Conservation (phyloP, 805 yeast species). For the Suhomyces tanzawaensis region DNA sequence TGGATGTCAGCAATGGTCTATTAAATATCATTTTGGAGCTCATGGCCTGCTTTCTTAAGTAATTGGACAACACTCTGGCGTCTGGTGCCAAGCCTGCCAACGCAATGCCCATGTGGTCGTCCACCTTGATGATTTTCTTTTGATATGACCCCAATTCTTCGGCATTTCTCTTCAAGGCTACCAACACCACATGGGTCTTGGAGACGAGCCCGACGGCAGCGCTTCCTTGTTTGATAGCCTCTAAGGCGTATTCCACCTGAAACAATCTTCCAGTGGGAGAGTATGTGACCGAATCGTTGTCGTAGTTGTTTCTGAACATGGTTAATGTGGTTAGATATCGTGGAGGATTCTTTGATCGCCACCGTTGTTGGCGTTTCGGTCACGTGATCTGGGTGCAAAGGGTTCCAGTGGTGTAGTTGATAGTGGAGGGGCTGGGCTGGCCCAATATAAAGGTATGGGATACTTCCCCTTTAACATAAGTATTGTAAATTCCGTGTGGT, state of each 20-base stretch:
- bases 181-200: constrained; percentile 82
- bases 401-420: not conserved
- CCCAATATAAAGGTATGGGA: too few species aligned
- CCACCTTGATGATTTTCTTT: constrained; percentile 87
- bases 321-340: constrained; percentile 3
- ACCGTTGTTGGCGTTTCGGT: not conserved
- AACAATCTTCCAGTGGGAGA: constrained; percentile 93
- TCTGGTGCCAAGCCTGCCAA: constrained; percentile 98
- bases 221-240: constrained; percentile 96
- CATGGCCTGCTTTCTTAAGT: constrained; percentile 87
- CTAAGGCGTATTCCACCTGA: constrained; percentile 85
- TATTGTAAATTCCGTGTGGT: too few species aligned
- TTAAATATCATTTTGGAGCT: constrained; percentile 79
- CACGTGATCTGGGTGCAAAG: not conserved
- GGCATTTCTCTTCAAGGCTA: constrained; percentile 91
- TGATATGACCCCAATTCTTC: constrained; percentile 98
- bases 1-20: constrained; percentile 77
- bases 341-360: constrained; percentile 3
- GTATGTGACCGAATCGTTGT: constrained; percentile 96
- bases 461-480: too few species aligned
- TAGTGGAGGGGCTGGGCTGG: too few species aligned
- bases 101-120: constrained; percentile 91
- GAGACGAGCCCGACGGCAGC: constrained; percentile 95
- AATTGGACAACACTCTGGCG: constrained; percentile 90
- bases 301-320: constrained; percentile 95